Evolutionary conservation across 2,329 filamentous ascomycete species (phyloP).

Genomic region (Stachybotrys elegans): DNA sequence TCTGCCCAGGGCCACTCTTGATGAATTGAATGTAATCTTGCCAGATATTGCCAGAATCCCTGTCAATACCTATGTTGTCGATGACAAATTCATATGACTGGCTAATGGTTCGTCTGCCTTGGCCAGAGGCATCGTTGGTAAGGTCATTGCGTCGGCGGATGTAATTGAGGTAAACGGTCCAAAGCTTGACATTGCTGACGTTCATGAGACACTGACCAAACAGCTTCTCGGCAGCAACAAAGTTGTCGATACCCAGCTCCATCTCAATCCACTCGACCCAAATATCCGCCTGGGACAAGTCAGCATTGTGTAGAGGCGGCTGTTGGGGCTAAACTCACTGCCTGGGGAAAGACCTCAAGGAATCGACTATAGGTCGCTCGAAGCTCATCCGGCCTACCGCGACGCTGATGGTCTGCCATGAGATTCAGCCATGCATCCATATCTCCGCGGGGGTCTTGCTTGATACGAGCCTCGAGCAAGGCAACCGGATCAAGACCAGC

Average conservation of each 20-base stretch:
- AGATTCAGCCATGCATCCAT: slow-evolving; percentile 86
- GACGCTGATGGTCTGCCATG: slow-evolving; percentile 77
- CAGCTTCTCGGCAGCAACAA: slow-evolving; percentile 73
- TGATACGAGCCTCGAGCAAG: slow-evolving; percentile 83
- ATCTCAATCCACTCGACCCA: slow-evolving; percentile 88
- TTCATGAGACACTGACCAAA: slow-evolving; percentile 75
- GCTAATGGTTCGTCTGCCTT: slow-evolving; percentile 72
- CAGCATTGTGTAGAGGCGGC: no score
- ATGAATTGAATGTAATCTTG: slow-evolving; percentile 93
- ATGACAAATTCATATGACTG: slow-evolving; percentile 92
- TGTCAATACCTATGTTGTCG: slow-evolving; percentile 83
- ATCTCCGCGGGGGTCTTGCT: slow-evolving; percentile 88
- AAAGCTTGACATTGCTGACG: slow-evolving; percentile 79
- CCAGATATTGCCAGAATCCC: slow-evolving; percentile 87
- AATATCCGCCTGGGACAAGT: slow-evolving; percentile 69
- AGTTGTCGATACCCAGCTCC: slow-evolving; percentile 83
- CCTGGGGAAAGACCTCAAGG: slow-evolving; percentile 79
- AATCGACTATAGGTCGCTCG: slow-evolving; percentile 81
- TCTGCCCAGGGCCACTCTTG: slow-evolving; percentile 76
- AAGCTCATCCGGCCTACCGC: slow-evolving; percentile 76
- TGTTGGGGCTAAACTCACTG: slow-evolving; percentile 65
- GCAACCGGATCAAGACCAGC: slow-evolving; percentile 62
- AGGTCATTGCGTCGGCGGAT: slow-evolving; percentile 88
- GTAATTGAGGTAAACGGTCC: slow-evolving; percentile 92
- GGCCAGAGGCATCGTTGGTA: slow-evolving; percentile 67